Base-by-base conservation (phyloP, 306 rosid species). In the Prunus padus region DNA sequence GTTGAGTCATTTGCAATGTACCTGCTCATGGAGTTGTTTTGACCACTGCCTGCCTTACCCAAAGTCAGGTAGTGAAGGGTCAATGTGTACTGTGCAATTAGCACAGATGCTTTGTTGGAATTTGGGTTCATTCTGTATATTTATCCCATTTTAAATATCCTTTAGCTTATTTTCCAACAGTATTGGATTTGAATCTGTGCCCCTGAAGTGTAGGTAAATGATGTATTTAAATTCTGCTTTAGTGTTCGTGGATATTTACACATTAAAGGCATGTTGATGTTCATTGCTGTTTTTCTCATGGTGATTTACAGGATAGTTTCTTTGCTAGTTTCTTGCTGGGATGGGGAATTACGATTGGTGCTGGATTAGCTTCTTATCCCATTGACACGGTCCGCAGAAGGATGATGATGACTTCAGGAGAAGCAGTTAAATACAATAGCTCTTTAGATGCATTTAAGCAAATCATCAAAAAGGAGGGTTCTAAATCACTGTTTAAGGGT, bases 351-450 rank as follows among this genome's bases (percentile, higher is more conserved):
- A 93, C 96, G 5, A 90, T 93, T 47, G 93, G 96, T 75, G 96
- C 98, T 51, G 93, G 95, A 65, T 80, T 93, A 84, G 95, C 96
- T 54, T 87, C 96, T 66, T 92, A 92, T 83, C 98, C 98, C 16
- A 77, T 87, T 18, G 98, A 92, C 62, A 92, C 96, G 13, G 90
- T 92, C 60, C 94, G 98, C 42, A 90, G 96, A 90, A 88, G 98
- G 74, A 92, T 90, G 98, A 92, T 92, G 98, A 92, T 90, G 96
- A 92, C 98, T 55, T 92, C 98, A n/a, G 98, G 98, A 40, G 98
- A 92, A 87, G 96, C 94, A 59, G 98, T 92, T 20, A 90, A 92
- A 79, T 92, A 92, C 76, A 87, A 74, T 9, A 89, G 95, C 85
- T 90, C 98, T 55, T 78, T 89, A 77, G 86, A 89, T 65, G 98